Conservation (phyloP, 2,329 filamentous ascomycete genomes). For the Colletotrichum sp. region DNA sequence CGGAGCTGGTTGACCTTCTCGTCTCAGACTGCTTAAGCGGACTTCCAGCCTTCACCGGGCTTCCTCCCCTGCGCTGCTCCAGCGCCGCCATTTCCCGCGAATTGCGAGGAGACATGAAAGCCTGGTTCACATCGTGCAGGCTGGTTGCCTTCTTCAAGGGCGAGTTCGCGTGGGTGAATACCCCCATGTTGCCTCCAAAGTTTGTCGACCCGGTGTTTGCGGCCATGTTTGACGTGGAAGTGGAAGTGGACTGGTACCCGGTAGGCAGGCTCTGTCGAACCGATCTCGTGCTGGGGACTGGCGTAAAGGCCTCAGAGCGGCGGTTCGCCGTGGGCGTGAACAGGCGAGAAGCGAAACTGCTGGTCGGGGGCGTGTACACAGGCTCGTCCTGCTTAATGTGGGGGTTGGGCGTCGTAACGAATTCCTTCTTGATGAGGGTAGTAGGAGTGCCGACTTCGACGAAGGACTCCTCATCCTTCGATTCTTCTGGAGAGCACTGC, state of each 20-base stretch:
- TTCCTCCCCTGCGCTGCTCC: slow-evolving; percentile 51
- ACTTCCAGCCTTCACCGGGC: slow-evolving; percentile 44
- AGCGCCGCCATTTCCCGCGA: slow-evolving; percentile 65
- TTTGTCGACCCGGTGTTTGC: slow-evolving; percentile 26
- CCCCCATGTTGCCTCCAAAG: slow-evolving; percentile 77
- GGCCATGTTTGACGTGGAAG: slow-evolving; percentile 25
- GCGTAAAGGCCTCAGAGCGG: slow-evolving; percentile 38
- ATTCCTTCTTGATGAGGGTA: slow-evolving; percentile 73
- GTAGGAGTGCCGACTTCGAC: slow-evolving; percentile 58
- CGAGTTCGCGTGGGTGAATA: slow-evolving; percentile 80
- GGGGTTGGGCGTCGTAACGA: slow-evolving; percentile 82
- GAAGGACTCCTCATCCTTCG: slow-evolving; percentile 43
- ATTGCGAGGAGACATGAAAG: slow-evolving; percentile 56
- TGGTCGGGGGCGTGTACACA: slow-evolving; percentile 4
- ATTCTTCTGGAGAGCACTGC: slow-evolving; percentile 66
- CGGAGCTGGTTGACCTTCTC: slow-evolving; percentile 25
- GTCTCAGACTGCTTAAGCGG: slow-evolving; percentile 41
- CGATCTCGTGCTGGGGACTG: slow-evolving; percentile 29
- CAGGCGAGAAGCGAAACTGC: slow-evolving; percentile 14
- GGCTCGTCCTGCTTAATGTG: slow-evolving; percentile 70
- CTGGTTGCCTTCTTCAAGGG: slow-evolving; percentile 79
- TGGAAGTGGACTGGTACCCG: slow-evolving; percentile 26
- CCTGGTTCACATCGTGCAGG: slow-evolving; percentile 59
- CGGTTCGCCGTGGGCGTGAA: slow-evolving; percentile 23
- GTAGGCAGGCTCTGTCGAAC: slow-evolving; percentile 38